phyloP scores from a whole-genome alignment of 768 basidiomycete genomes.

The Serendipita sp. region DNA sequence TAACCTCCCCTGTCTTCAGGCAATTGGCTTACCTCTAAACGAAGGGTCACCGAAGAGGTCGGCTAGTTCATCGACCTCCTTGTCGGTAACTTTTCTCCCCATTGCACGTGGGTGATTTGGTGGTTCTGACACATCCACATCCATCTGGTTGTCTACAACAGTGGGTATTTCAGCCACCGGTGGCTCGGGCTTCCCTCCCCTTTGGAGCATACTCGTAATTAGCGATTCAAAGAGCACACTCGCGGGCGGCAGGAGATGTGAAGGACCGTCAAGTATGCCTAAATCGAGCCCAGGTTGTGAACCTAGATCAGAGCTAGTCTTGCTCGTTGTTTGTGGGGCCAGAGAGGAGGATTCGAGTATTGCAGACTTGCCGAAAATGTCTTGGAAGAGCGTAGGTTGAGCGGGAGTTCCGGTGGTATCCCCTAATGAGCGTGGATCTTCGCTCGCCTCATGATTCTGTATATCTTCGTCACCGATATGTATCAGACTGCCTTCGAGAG shows the following conservation, averaged over 20 bases:
- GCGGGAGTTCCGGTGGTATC: slow-evolving; percentile 19
- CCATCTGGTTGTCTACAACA: slow-evolving; percentile 1
- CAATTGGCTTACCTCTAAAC: neutral
- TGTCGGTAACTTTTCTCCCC: neutral
- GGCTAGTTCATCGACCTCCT: neutral
- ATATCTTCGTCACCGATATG: slow-evolving; percentile 44
- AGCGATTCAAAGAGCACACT: slow-evolving; percentile 53
- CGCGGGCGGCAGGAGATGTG: slow-evolving; percentile 63
- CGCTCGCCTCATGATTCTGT: slow-evolving; percentile 26
- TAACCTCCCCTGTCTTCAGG: neutral
- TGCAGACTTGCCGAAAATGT: slow-evolving; percentile 75
- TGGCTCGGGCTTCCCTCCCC: slow-evolving; percentile 16
- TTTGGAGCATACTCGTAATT: slow-evolving; percentile 22
- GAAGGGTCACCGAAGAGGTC: neutral
- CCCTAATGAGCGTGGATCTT: slow-evolving; percentile 25
- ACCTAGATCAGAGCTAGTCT: slow-evolving; percentile 16
- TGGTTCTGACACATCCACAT: slow-evolving; percentile 12
- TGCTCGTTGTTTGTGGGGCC: slow-evolving; percentile 12
- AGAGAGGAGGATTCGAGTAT: slow-evolving; percentile 25
- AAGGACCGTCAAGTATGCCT: slow-evolving; percentile 46
- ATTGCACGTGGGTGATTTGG: neutral
- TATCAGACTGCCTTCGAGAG: slow-evolving; percentile 45
- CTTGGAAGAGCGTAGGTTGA: slow-evolving; percentile 61
- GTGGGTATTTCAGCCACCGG: slow-evolving; percentile 9
- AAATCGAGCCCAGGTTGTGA: slow-evolving; percentile 27